phyloP scores from a whole-genome alignment of 345 rosid species.

The Nephelium lappaceum region DNA sequence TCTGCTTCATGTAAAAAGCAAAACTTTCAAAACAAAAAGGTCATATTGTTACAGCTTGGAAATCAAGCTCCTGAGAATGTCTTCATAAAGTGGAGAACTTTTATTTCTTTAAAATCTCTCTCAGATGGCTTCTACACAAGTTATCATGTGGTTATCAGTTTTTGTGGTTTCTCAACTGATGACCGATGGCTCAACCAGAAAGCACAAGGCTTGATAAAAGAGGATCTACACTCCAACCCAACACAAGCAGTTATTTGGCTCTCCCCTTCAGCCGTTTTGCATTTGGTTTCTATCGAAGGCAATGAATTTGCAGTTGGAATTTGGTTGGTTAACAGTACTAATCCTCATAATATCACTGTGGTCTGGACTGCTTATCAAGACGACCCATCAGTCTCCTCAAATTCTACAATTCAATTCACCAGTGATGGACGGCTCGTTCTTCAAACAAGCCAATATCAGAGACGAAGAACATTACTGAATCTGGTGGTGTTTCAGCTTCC shows the following conservation, averaged over 20 bases:
- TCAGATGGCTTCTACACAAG: too few relatives aligned
- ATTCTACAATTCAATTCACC: constrained; percentile 23
- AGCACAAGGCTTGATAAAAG: background rate
- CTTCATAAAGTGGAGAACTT: too few relatives aligned
- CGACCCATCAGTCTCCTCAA: constrained; percentile 22
- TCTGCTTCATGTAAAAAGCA: too few relatives aligned
- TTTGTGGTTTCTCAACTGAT: too few relatives aligned
- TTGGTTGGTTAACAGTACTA: constrained; percentile 2
- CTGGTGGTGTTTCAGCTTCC: constrained; percentile 19
- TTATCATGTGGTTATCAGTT: too few relatives aligned
- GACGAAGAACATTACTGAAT: background rate
- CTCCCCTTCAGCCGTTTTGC: constrained; percentile 30
- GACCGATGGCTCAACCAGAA: background rate
- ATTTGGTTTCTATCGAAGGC: constrained; percentile 36
- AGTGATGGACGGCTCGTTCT: constrained; percentile 10
- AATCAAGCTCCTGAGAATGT: too few relatives aligned
- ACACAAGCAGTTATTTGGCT: constrained; percentile 14
- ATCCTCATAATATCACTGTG: background rate
- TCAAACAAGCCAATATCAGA: constrained; percentile 10
- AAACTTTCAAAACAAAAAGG: too few relatives aligned
- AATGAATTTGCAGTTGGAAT: constrained; percentile 27
- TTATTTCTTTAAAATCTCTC: too few relatives aligned
- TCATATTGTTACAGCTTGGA: too few relatives aligned
- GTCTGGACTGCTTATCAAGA: constrained; percentile 38
- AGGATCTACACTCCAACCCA: constrained; percentile 16